phyloP scores from a whole-genome alignment of 352 stramenopile genomes.

The Lagenidium giganteum region DNA sequence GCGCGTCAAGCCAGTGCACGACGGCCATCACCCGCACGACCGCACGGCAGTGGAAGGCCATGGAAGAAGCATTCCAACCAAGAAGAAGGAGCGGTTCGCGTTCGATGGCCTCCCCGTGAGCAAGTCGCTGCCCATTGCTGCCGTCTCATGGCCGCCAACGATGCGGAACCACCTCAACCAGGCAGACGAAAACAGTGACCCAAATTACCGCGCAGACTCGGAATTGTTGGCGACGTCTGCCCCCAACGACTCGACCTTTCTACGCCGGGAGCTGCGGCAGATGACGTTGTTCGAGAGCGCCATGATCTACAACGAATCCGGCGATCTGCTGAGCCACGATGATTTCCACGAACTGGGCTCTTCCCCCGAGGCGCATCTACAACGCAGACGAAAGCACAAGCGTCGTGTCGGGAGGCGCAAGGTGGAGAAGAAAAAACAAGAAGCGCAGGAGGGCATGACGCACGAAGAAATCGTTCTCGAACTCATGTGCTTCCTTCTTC shows the following conservation, averaged over 20 bases:
- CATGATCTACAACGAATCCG: constrained; percentile 70
- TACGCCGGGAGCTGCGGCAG: constrained; percentile 39
- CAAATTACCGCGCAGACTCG: constrained; percentile 15
- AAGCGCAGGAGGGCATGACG: constrained; percentile 28
- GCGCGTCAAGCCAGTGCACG: constrained; percentile 2
- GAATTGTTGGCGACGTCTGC: constrained; percentile 32
- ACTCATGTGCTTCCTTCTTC: constrained; percentile 65
- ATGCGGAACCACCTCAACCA: no score
- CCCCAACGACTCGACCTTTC: constrained; percentile 23
- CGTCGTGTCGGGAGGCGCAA: constrained; percentile 56
- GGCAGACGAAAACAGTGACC: constrained; percentile 30
- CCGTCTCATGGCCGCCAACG: constrained; percentile 48
- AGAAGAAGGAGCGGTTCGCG: constrained; percentile 12
- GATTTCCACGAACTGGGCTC: constrained; percentile 61
- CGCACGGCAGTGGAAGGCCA: constrained; percentile 17
- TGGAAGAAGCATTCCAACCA: constrained; percentile 30
- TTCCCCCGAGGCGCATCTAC: constrained; percentile 31
- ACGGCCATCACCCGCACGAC: not conserved
- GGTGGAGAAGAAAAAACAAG: constrained; percentile 37
- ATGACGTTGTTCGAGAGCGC: constrained; percentile 83
- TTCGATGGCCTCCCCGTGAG: constrained; percentile 21
- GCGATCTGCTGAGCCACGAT: constrained; percentile 63
- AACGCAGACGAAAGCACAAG: constrained; percentile 46
- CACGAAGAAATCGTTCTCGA: constrained; percentile 68
- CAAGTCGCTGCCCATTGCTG: constrained; percentile 37